Base-by-base conservation (phyloP, 169 alveolate species). In the Toxoplasma gondii region DNA sequence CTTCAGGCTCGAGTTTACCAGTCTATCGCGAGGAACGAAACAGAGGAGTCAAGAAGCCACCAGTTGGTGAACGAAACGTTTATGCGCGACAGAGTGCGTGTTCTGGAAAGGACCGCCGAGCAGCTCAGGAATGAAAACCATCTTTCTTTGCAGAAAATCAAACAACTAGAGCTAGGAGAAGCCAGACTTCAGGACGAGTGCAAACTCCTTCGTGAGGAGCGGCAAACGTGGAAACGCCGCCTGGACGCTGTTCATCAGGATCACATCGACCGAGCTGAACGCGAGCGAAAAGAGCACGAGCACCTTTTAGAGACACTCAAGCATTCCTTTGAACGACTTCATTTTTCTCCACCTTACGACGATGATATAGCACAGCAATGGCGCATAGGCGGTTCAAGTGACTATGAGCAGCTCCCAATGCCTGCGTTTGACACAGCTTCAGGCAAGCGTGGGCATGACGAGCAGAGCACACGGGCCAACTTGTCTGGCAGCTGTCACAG, bases 151-250 rank as follows among this genome's bases (percentile, higher is more conserved):
- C 54, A 82, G 36, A 38, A 82, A 31, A 16, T 82, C 10, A 9
- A 41, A 22, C 69, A 29, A 29, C 27, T 82, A 31, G 67, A 82
- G 64, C 69, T 43, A 9, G 41, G 43, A 0, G 90, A 82, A 24
- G 90, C 90, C 54, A 82, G 29, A 31, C 64, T 82, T 39, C 90
- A 82, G 67, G 67, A 82, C 19, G 90, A 82, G 90, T 41, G 90
- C 67, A 17, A 44, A 67, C 16, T 82, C 41, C 90, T 82, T 16
- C 90, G 90, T 17, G 67, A 82, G 67, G 67, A 82, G 67, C 90
- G 41, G 27, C 38, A 17, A 27, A 41, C 17, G 17, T 82, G 90
- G 67, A 82, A 12, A 36, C 54, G 36, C 69, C 58, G 41, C 5
- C 90, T 82, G 41, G 90, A 82, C 69, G 27, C 19, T 7, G 38